phyloP scores from a whole-genome alignment of 2,329 filamentous ascomycete genomes.

The Pestalotiopsis sp. region DNA sequence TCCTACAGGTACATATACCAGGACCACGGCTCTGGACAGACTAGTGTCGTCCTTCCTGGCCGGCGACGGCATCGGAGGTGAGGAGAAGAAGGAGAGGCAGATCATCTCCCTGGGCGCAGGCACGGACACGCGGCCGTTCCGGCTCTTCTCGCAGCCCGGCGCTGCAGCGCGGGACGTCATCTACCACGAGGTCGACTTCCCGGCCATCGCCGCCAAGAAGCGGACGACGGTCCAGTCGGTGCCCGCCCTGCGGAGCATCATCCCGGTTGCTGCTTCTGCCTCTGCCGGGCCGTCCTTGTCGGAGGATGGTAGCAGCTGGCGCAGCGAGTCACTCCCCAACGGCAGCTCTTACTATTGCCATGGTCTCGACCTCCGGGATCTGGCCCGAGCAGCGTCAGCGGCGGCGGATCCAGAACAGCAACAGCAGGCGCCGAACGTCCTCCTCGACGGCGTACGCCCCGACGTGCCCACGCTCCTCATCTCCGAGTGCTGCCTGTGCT shows the following conservation, averaged over 20 bases:
- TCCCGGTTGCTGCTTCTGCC: slow-evolving; percentile 26
- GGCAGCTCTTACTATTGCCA: slow-evolving; percentile 58
- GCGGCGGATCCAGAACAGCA: slow-evolving; percentile 28
- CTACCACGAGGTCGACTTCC: slow-evolving; percentile 95
- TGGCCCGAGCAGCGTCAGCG: slow-evolving; percentile 37
- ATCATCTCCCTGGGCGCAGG: slow-evolving; percentile 93
- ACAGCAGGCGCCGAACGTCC: background rate
- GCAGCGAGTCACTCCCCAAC: slow-evolving; percentile 35
- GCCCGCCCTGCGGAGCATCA: slow-evolving; percentile 40
- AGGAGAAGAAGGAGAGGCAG: slow-evolving; percentile 57
- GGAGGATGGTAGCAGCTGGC: slow-evolving; percentile 41
- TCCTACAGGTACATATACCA: slow-evolving; percentile 80
- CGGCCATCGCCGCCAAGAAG: slow-evolving; percentile 71
- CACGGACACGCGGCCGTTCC: slow-evolving; percentile 87
- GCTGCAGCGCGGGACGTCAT: slow-evolving; percentile 48
- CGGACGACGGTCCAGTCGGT: slow-evolving; percentile 55
- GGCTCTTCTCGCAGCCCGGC: slow-evolving; percentile 58
- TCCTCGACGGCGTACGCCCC: slow-evolving; percentile 45
- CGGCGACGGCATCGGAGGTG: slow-evolving; percentile 25
- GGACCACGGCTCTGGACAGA: slow-evolving; percentile 80
- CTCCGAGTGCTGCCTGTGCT: slow-evolving; percentile 95
- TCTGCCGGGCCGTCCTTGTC: too few species aligned
- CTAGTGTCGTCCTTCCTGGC: slow-evolving; percentile 75
- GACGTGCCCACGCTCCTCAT: slow-evolving; percentile 79
- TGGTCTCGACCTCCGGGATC: slow-evolving; percentile 69